Evolutionary conservation across 768 basidiomycete genomes (phyloP), one percentile per base, ranked within the genome.

Genomic region (Floccularia luteovirens): DNA sequence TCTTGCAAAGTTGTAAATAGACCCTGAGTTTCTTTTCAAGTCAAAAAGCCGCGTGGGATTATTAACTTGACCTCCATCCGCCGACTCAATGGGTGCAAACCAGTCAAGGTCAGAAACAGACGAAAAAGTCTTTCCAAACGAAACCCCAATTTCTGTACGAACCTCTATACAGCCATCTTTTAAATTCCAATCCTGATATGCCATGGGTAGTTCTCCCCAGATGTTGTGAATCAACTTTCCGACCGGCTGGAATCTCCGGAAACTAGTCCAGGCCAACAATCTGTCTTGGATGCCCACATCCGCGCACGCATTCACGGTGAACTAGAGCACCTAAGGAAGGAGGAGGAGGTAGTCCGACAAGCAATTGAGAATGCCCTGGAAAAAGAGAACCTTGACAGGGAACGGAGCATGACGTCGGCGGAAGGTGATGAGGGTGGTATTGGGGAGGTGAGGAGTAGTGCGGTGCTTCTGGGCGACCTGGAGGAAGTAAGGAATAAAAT

Each of bases 361-460:
- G 75, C 89, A 62, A 90, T 93, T 24, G 82, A 87, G 51, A 64
- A 57, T 23, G 87, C 85, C 1, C 66, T 93, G 35, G 85, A 92
- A 66, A 83, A 80, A 64, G 90, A 92, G 65, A 93, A 92, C 60
- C 58, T 92, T 37, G 85, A 90, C 58, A 71, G 74, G 42, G 89
- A 91, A 61, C 70, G 66, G 48, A 57, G 60, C 20, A 69, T 73
- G 66, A 68, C 69, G 12, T 74, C 70, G 10, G 55, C 55, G 22
- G 66, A 60, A 16, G 55, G 47, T 7, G 60, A 55, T 33, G 67
- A 59, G 24, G 63, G 45, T 22, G 45, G 54, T 6, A 50, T 61
- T 22, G 70, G 68, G 14, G 66, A 66, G 21, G 53, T 79, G 31
- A 77, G 69, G 54, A 79, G 72, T 48, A 83, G 79, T 43, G 67